phyloP scores from a whole-genome alignment of 192 early-diverging fungal genomes.

The Coemansia sp. region DNA sequence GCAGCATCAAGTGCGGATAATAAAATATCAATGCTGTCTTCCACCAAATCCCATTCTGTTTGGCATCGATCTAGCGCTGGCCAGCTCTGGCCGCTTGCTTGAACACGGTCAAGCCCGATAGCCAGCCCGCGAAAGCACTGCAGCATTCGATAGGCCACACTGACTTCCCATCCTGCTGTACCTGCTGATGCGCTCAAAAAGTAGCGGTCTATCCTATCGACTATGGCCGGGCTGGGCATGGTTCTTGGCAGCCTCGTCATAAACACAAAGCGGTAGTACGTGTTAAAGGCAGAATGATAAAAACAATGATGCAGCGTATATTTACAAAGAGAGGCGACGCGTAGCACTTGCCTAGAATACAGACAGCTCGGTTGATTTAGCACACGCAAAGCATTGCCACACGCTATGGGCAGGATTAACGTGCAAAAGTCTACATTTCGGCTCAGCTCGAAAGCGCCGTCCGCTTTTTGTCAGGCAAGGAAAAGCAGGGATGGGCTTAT shows the following conservation, averaged over 20 bases:
- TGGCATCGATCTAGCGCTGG: conserved; percentile 14
- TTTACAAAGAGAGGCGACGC: background rate
- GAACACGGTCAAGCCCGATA: conserved; percentile 25
- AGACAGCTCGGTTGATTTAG: too few relatives aligned
- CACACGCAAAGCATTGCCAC: background rate
- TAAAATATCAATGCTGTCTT: conserved; percentile 15
- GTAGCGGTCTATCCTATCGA: conserved; percentile 1
- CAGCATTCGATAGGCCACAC: conserved; percentile 27
- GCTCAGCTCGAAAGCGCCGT: background rate
- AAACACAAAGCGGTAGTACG: background rate
- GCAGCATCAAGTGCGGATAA: conserved; percentile 8
- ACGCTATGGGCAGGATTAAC: background rate
- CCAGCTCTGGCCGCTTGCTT: conserved; percentile 6
- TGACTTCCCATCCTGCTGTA: conserved; percentile 9
- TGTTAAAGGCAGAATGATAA: background rate
- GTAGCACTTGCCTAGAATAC: background rate
- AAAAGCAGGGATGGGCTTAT: background rate
- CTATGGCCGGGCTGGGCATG: background rate
- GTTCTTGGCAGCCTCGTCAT: conserved; percentile 5
- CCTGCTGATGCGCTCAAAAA: background rate
- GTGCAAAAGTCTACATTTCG: background rate
- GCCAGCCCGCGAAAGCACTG: conserved; percentile 32
- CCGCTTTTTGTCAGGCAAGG: background rate
- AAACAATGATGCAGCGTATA: background rate
- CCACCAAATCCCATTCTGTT: conserved; percentile 19